Evolutionary conservation across 2,329 filamentous ascomycete genomes (phyloP), one percentile per base, ranked within the genome.

Genomic region (Fonsecaea pedrosoi): DNA sequence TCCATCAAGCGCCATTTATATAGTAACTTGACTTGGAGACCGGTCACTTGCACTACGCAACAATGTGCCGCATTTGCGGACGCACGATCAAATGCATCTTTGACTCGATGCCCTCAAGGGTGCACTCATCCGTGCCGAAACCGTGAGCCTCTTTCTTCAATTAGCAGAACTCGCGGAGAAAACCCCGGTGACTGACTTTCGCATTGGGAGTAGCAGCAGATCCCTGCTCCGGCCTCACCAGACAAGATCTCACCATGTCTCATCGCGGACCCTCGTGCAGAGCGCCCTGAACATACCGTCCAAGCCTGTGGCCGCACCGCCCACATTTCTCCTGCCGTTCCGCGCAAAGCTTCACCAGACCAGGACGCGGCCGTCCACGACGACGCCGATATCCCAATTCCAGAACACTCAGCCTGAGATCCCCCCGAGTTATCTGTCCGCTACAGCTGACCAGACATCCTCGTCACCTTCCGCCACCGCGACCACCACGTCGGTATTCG

Each of bases 271-370:
- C 2, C 59, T 66, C 40, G 64, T 71, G 56, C 66, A 55, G 18
- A 62, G 62, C 18, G 69, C 69, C 35, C 45, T 71, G 58, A 61
- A 71, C 55, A 66, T 68, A 5, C 63, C 67, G 12, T 37, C 66
- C 25, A 65, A 60, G 32, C 54, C 54, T 25, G 37, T 42, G 9
- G 21, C 58, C 37, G 45, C 60, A 38, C 73, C 68, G 40, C 69
- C 70, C 30, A 70, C 70, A 32, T 70, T 69, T 61, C 71, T 74
- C 62, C 71, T 76, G 53, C 73, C 73, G n/a, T 64, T 72, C 55
- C 78, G 80, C 73, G 79, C 78, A 72, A 77, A 75, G 68, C 77
- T 83, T 37, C 79, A 81, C 70, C 77, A 80, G 73, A 74, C 66
- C 15, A 56, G 66, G 38, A 66, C 65, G 5, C 66, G 67, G n/a